Base-by-base conservation (phyloP, 23 red algal species). In the Agarophyton chilense region DNA sequence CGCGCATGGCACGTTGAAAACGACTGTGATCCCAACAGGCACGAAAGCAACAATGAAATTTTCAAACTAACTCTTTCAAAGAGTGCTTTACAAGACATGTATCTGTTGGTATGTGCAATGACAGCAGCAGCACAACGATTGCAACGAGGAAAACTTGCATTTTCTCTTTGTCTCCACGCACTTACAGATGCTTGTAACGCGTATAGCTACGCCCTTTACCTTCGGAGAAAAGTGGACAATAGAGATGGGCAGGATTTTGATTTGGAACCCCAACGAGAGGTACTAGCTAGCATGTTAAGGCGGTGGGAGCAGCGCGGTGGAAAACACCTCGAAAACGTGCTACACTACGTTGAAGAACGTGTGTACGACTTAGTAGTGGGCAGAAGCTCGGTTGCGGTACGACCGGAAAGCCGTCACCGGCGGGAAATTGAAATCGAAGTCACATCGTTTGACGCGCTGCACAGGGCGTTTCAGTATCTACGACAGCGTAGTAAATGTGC, bases 1-100 rank as follows among this genome's bases (percentile, higher is more conserved):
- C 91, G 91, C 38, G 67, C 55, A 13, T 64, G 82, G 50, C 82
- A 86, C 34, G 66, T 94, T 16, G 91, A 94, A 77, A 90, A 90
- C 56, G 71, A 55, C 55, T 66, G 39, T 10, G 86, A 90, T 52
- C 46, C 68, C 3, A 53, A 35, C 29, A 66, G 43, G 51, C 33
- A 65, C 25, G 43, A 34, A 50, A 50, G 18, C 4, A 90, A 90
- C 43, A 40, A 71, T 26, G 86, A 77, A 49, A 24, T 45, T 36
- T n/a, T 74, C 12, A 55, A 66, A 19, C 38, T 65, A 24, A 61
- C 71, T 2, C 44, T 53, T 11, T 90, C 86, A 36, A 62, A 47
- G 10, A 72, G 47, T 11, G 65, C 73, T 10, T 46, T 62, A 28
- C 52, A 53, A 29, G 86, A 90, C 33, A 70, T 90, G 72, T 66